A percentile compares a stretch with the other conserved stretches of the same genome.
These are phyloP conservation scores for Casuarina equisetifolia DNA, from an alignment of 306 rosid genomes.

Conservation along the genomic window DNA sequence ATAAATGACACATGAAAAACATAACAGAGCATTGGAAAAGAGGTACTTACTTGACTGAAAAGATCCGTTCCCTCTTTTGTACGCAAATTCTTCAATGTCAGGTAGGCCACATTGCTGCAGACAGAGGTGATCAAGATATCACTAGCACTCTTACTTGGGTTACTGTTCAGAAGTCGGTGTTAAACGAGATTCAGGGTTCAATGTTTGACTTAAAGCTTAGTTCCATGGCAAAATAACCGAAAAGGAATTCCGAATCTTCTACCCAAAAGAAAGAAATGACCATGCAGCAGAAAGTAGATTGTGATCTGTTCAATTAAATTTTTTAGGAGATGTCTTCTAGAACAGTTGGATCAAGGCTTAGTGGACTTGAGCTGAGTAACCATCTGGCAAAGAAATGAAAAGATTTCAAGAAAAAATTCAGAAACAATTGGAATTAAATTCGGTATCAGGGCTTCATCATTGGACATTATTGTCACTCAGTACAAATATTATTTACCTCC, in stretches of 20 bases:
- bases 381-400: neutral
- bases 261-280: neutral
- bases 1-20: neutral
- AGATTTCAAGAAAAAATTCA: neutral
- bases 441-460: neutral
- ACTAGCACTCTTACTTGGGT: constrained; percentile 17
- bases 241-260: neutral
- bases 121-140: constrained; percentile 10
- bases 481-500: neutral
- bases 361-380: neutral
- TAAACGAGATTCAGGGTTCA: neutral
- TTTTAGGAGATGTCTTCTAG: neutral
- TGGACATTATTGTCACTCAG: neutral
- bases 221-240: neutral
- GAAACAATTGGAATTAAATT: neutral
- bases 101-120: constrained; percentile 46
- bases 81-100: constrained; percentile 67
- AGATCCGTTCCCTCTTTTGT: constrained; percentile 37
- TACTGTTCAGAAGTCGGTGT: neutral
- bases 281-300: neutral
- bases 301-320: neutral
- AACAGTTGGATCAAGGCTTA: neutral
- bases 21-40: neutral
- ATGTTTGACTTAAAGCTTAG: neutral
- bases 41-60: constrained; percentile 39